Evolutionary conservation across 495 filamentous ascomycete genomes (phyloP).

Genomic region (Daldinia grandis): DNA sequence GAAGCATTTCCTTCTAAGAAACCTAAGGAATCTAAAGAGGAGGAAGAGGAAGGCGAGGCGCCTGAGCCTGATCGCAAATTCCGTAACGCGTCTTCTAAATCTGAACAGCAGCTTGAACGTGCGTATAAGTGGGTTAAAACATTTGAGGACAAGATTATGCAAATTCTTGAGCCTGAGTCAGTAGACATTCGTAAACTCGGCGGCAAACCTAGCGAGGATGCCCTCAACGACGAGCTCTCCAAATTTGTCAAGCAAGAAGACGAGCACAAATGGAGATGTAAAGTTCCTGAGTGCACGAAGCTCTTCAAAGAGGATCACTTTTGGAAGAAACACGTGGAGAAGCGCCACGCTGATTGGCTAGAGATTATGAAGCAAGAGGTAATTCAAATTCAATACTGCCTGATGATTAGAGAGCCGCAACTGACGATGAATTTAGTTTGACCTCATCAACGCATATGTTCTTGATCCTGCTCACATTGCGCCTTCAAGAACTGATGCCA

Average conservation of each 20-base stretch:
- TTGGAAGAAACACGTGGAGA: constrained; percentile 98
- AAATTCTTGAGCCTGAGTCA: constrained; percentile 88
- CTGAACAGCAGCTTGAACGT: constrained; percentile 88
- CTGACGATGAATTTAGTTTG: constrained; percentile 64
- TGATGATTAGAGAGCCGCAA: not conserved
- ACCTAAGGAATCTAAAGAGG: constrained; percentile 69
- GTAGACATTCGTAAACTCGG: constrained; percentile 89
- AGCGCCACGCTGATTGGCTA: constrained; percentile 90
- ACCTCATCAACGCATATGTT: constrained; percentile 91
- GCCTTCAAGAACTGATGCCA: constrained; percentile 92
- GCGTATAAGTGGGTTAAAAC: constrained; percentile 99
- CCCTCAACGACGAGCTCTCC: constrained; percentile 81
- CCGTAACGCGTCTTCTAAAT: constrained; percentile 72
- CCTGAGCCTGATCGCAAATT: constrained; percentile 70
- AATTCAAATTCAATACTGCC: constrained; percentile 57
- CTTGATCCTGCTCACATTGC: constrained; percentile 92
- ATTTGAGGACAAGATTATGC: constrained; percentile 94
- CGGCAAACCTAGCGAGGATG: constrained; percentile 85
- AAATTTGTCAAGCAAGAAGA: constrained; percentile 97
- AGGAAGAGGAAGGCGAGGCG: constrained; percentile 69
- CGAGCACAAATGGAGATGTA: constrained; percentile 94
- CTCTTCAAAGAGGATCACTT: constrained; percentile 96
- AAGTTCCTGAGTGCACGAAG: constrained; percentile 93
- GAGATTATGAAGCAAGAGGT: constrained; percentile 84
- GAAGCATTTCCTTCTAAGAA: constrained; percentile 84